Evolutionary conservation across 1,284 basidiomycete species (phyloP).

Genomic region (Ustilago bromivora): DNA sequence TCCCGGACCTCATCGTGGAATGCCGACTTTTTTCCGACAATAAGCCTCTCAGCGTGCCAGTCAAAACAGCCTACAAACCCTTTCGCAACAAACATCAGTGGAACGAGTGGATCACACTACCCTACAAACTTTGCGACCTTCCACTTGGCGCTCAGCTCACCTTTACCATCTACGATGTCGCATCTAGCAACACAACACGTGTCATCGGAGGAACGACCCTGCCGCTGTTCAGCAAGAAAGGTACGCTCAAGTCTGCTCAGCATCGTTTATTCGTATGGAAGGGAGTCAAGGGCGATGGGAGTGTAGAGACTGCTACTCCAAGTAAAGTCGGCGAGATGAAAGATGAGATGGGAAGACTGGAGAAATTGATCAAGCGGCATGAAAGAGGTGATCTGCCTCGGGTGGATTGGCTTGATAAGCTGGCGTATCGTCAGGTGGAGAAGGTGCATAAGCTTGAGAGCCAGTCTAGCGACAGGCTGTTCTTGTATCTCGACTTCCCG

Average conservation of each 20-base stretch:
- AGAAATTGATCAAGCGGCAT: constrained; percentile 96
- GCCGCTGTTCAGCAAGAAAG: constrained; percentile 88
- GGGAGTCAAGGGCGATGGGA: constrained; percentile 85
- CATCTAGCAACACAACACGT: constrained; percentile 75
- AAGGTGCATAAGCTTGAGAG: constrained; percentile 71
- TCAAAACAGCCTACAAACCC: constrained; percentile 89
- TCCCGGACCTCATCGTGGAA: constrained; percentile 91
- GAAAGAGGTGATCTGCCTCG: constrained; percentile 93
- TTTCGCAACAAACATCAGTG: constrained; percentile 76
- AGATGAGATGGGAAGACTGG: constrained; percentile 93
- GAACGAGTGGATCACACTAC: constrained; percentile 93
- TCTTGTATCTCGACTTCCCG: constrained; percentile 93
- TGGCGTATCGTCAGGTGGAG: constrained; percentile 92
- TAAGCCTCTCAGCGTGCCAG: constrained; percentile 88
- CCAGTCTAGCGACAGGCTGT: constrained; percentile 70
- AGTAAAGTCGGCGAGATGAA: constrained; percentile 67
- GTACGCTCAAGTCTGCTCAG: constrained; percentile 80
- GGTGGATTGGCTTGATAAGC: constrained; percentile 93
- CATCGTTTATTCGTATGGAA: constrained; percentile 88
- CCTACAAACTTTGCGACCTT: constrained; percentile 89
- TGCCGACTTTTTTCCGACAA: constrained; percentile 92
- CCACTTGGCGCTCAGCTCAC: constrained; percentile 88
- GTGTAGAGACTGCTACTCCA: constrained; percentile 83
- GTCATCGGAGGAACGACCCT: constrained; percentile 89
- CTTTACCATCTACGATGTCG: constrained; percentile 93